Evolutionary conservation across 495 filamentous ascomycete species (phyloP).

Genomic region (Penicillium desertorum): DNA sequence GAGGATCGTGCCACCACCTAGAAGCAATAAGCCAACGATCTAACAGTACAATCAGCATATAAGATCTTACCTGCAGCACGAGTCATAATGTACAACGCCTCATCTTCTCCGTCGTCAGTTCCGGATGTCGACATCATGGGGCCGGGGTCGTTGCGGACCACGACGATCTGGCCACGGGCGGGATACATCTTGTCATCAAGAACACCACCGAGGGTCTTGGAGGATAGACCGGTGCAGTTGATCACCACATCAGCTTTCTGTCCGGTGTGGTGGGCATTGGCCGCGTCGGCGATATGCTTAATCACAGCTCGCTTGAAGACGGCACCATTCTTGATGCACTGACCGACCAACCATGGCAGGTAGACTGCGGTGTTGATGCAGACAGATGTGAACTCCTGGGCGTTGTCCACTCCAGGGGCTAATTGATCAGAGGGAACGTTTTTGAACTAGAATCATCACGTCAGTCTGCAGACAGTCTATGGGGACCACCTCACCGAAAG

Average conservation of each 20-base stretch:
- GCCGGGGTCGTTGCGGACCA: constrained; percentile 80
- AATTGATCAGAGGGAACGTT: constrained; percentile 56
- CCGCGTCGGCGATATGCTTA: constrained; percentile 72
- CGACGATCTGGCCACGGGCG: constrained; percentile 79
- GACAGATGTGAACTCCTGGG: constrained; percentile 72
- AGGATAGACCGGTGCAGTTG: constrained; percentile 83
- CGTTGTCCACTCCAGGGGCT: constrained; percentile 62
- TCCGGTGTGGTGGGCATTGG: constrained; percentile 60
- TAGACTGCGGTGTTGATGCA: constrained; percentile 92
- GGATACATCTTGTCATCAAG: constrained; percentile 72
- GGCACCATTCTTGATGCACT: constrained; percentile 70
- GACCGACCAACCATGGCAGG: constrained; percentile 74
- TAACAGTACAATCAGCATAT: neutral
- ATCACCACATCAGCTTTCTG: constrained; percentile 67
- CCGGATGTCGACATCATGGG: constrained; percentile 70
- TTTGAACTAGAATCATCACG: constrained; percentile 45
- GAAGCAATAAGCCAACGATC: constrained; percentile 1
- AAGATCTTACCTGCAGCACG: constrained; percentile 62
- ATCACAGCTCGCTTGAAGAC: constrained; percentile 61
- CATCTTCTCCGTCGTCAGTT: constrained; percentile 76
- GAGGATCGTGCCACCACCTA: constrained; percentile 71
- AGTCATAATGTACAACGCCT: constrained; percentile 86
- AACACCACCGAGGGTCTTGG: constrained; percentile 77
- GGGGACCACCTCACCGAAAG: neutral
- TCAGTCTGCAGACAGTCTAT: constrained; percentile 6